These are phyloP conservation scores for Axilococcus clingmanii DNA, from an alignment of 139 green algal species.

Conservation along the genomic window DNA sequence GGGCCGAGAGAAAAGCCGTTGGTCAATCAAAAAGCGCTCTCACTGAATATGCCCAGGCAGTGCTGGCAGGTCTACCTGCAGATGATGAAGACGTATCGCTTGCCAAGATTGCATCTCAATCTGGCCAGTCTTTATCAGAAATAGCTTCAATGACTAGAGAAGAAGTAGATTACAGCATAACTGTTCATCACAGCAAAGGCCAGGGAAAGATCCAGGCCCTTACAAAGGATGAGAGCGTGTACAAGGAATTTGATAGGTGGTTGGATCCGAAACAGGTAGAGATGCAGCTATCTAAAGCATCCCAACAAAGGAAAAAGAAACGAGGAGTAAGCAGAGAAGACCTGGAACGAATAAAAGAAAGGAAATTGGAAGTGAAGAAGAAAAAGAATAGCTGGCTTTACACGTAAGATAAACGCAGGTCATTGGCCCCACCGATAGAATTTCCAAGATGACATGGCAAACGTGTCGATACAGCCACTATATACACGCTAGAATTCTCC, in stretches of 20 bases:
- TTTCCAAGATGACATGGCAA: neutral
- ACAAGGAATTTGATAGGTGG: constrained; percentile 12
- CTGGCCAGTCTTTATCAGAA: constrained; percentile 33
- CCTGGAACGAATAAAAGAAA: constrained; percentile 1
- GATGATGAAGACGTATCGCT: constrained; percentile 46
- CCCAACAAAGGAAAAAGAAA: constrained; percentile 9
- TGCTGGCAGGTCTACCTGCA: constrained; percentile 34
- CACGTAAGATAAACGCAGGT: too few relatives aligned
- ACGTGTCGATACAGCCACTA: too few relatives aligned
- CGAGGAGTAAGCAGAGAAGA: constrained; percentile 1
- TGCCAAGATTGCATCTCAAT: constrained; percentile 23
- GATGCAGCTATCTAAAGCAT: constrained; percentile 12
- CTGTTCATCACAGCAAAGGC: neutral
- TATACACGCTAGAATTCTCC: too few relatives aligned
- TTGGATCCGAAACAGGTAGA: constrained; percentile 7
- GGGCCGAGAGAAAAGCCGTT: neutral
- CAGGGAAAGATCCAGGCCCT: constrained; percentile 9
- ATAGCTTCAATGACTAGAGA: constrained; percentile 7
- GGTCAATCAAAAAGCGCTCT: constrained; percentile 4
- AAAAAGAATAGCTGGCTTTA: constrained; percentile 11
- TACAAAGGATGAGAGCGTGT: constrained; percentile 5
- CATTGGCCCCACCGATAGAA: too few relatives aligned
- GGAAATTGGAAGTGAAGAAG: constrained; percentile 6
- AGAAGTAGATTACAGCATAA: constrained; percentile 1
- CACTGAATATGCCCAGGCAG: constrained; percentile 26